Conservation (phyloP, 768 basidiomycete species). For the Mycena vitilis region DNA sequence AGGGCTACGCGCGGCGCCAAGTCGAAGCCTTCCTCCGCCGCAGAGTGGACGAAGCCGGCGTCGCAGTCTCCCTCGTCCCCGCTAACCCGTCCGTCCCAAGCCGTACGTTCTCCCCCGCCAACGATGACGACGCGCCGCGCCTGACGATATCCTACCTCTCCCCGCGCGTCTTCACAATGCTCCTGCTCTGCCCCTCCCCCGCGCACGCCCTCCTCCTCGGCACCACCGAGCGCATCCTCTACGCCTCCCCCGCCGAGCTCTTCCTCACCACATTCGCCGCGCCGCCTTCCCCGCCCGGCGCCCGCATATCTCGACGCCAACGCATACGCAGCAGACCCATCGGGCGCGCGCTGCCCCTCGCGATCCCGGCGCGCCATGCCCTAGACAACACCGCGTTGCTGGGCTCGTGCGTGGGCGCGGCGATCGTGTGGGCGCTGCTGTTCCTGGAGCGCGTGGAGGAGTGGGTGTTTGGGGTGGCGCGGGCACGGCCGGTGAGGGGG, state of each 20-base stretch:
- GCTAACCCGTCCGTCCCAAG: slow-evolving; percentile 47
- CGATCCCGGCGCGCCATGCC: slow-evolving; percentile 43
- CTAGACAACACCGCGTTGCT: slow-evolving; percentile 39
- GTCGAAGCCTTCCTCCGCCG: slow-evolving; percentile 50
- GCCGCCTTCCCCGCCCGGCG: slow-evolving; percentile 15
- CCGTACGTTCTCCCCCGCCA: slow-evolving; percentile 35
- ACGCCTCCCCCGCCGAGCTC: slow-evolving; percentile 48
- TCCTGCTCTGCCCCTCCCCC: slow-evolving; percentile 58
- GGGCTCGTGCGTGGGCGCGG: slow-evolving; percentile 24
- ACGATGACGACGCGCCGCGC: not conserved
- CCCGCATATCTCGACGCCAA: slow-evolving; percentile 27
- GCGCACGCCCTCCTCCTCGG: slow-evolving; percentile 56
- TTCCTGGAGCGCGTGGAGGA: slow-evolving; percentile 52
- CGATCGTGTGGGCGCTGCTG: slow-evolving; percentile 43
- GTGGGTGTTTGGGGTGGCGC: slow-evolving; percentile 47
- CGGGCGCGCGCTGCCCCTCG: slow-evolving; percentile 3
- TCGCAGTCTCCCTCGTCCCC: slow-evolving; percentile 54
- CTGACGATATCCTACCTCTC: slow-evolving; percentile 58
- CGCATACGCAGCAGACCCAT: slow-evolving; percentile 19
- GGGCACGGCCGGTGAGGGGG: slow-evolving; percentile 62
- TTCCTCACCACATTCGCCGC: slow-evolving; percentile 50
- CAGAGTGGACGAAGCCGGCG: slow-evolving; percentile 48
- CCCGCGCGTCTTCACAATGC: slow-evolving; percentile 59
- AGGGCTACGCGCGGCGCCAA: slow-evolving; percentile 46
- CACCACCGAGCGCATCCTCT: slow-evolving; percentile 52